A percentile compares a stretch with the other conserved stretches of the same genome.
Evolutionary conservation across 371 early-diverging fungal genomes (phyloP).

Genomic region (Circinella umbellata): DNA sequence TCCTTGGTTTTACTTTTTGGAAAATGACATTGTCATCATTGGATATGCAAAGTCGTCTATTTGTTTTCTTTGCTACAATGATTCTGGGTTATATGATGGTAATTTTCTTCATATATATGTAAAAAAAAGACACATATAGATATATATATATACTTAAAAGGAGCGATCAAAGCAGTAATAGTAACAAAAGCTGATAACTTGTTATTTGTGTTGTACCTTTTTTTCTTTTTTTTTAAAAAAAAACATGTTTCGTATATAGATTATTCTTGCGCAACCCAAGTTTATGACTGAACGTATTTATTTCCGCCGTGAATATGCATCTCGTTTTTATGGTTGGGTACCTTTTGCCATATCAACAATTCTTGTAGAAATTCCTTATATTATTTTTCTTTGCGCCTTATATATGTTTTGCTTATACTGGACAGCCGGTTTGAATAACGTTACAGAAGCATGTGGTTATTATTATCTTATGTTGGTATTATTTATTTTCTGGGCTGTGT

Average conservation of each 20-base stretch:
- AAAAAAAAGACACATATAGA: too few relatives aligned
- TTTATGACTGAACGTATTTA: slow-evolving; percentile 67
- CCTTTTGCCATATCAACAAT: slow-evolving; percentile 59
- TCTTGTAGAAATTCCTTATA: slow-evolving; percentile 59
- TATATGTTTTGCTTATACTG: slow-evolving; percentile 66
- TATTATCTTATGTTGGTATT: slow-evolving; percentile 57
- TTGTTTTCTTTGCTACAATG: slow-evolving; percentile 67
- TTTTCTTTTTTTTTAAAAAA: not conserved
- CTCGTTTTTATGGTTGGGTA: slow-evolving; percentile 69
- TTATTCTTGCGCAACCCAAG: slow-evolving; percentile 71
- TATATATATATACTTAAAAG: too few relatives aligned
- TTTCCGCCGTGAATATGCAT: slow-evolving; percentile 67
- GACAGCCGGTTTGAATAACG: slow-evolving; percentile 57
- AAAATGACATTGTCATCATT: slow-evolving; percentile 46
- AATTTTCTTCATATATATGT: not conserved
- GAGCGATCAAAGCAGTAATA: too few relatives aligned
- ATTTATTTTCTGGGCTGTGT: slow-evolving; percentile 59
- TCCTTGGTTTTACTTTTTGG: slow-evolving; percentile 64
- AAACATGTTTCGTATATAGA: slow-evolving; percentile 12
- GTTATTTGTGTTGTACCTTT: too few relatives aligned
- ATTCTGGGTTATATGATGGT: slow-evolving; percentile 48
- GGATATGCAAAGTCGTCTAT: slow-evolving; percentile 68
- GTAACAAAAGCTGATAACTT: too few relatives aligned
- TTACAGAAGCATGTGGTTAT: slow-evolving; percentile 46
- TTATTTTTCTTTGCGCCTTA: slow-evolving; percentile 47